phyloP scores from a whole-genome alignment of 148 eudicot genomes.

The Silene uniflora region DNA sequence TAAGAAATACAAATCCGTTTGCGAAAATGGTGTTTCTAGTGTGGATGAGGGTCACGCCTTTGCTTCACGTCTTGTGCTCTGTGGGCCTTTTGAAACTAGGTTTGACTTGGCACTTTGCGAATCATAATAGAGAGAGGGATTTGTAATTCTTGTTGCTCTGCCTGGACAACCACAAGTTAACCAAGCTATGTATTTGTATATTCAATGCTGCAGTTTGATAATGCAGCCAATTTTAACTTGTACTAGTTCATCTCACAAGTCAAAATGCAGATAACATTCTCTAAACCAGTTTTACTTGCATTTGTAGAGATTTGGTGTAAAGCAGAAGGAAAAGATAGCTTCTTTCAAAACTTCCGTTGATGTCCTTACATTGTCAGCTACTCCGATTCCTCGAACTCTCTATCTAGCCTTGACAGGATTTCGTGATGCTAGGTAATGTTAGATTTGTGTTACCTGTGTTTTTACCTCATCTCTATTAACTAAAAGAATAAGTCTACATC shows the following conservation, averaged over 20 bases:
- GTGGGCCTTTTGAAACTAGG: background rate
- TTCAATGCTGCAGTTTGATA: background rate
- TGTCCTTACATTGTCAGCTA: slow-evolving; percentile 96
- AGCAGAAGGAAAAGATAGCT: slow-evolving; percentile 97
- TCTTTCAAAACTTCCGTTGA: slow-evolving; percentile 94
- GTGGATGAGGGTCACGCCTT: no score
- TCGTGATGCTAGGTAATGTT: slow-evolving; percentile 90
- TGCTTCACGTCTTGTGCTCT: no score
- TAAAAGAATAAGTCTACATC: no score
- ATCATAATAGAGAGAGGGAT: background rate
- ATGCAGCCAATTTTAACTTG: background rate
- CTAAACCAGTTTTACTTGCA: slow-evolving; percentile 19
- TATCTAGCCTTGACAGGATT: slow-evolving; percentile 96
- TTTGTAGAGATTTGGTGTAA: slow-evolving; percentile 93
- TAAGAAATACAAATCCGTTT: no score
- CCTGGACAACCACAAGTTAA: slow-evolving; percentile 2
- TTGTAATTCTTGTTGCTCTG: background rate
- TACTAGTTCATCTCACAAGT: background rate
- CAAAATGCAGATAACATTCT: background rate
- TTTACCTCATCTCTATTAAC: background rate
- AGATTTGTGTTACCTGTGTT: background rate
- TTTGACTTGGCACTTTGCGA: background rate
- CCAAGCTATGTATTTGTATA: background rate
- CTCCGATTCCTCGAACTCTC: slow-evolving; percentile 97
- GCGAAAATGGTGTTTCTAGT: no score